Conservation (phyloP, 192 early-diverging fungal genomes). For the Coemansia sp. region DNA sequence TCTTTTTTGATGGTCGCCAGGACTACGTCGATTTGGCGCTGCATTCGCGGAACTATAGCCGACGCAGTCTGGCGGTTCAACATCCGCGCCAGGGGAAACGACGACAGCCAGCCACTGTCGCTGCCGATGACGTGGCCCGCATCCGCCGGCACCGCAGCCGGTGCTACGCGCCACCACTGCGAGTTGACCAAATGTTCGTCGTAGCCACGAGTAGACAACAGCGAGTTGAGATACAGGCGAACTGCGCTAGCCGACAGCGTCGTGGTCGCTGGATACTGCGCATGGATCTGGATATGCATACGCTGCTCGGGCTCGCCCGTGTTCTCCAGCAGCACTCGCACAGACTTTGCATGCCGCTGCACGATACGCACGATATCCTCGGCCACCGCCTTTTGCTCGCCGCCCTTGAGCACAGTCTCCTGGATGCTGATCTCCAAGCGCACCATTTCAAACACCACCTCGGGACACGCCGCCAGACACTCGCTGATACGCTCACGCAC, state of each 20-base stretch:
- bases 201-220: slow-evolving; percentile 50
- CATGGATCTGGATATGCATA: slow-evolving; percentile 33
- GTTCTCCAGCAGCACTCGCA: slow-evolving; percentile 17
- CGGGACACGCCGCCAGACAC: slow-evolving; percentile 39
- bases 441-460: slow-evolving; percentile 53
- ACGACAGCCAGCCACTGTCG: slow-evolving; percentile 39
- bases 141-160: background rate
- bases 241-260: slow-evolving; percentile 56
- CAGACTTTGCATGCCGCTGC: slow-evolving; percentile 27
- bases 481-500: slow-evolving; percentile 45
- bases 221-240: slow-evolving; percentile 54
- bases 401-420: slow-evolving; percentile 45
- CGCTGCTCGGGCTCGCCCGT: background rate
- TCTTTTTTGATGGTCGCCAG: slow-evolving; percentile 43
- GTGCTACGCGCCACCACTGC: slow-evolving; percentile 48
- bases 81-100: slow-evolving; percentile 45
- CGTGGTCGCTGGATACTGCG: slow-evolving; percentile 38
- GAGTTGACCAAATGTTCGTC: slow-evolving; percentile 55
- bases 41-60: slow-evolving; percentile 43
- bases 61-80: slow-evolving; percentile 44
- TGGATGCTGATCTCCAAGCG: slow-evolving; percentile 53
- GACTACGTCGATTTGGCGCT: slow-evolving; percentile 47
- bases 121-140: slow-evolving; percentile 22
- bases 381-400: slow-evolving; percentile 55
- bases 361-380: slow-evolving; percentile 39